phyloP scores from a whole-genome alignment of 768 basidiomycete genomes.

The Myochromella boudieri region DNA sequence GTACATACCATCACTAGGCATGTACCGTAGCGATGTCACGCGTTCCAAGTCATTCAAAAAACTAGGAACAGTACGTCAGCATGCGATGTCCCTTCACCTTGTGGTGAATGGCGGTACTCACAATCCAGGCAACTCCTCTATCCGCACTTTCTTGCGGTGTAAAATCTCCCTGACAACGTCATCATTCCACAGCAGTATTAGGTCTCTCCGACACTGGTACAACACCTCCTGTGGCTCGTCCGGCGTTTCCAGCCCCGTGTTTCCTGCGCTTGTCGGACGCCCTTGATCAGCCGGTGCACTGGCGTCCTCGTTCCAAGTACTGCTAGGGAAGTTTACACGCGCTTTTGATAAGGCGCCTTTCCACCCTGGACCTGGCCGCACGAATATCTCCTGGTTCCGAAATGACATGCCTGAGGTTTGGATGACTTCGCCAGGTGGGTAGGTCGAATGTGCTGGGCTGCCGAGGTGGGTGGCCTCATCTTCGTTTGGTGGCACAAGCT shows the following conservation, averaged over 20 bases:
- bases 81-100: conserved; percentile 1
- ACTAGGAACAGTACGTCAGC: conserved; percentile 33
- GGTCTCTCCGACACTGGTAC: conserved; percentile 58
- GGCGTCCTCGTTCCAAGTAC: conserved; percentile 21
- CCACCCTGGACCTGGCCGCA: conserved; percentile 68
- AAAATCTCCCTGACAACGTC: conserved; percentile 56
- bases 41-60: conserved; percentile 71
- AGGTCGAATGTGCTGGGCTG: conserved; percentile 19
- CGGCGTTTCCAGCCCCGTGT: conserved; percentile 44
- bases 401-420: conserved; percentile 18
- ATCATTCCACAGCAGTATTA: conserved; percentile 70
- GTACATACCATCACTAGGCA: conserved; percentile 64
- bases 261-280: conserved; percentile 44
- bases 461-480: conserved; percentile 49
- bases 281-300: conserved; percentile 17
- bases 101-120: conserved; percentile 34
- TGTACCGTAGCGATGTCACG: conserved; percentile 59
- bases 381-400: conserved; percentile 53
- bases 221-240: conserved; percentile 64
- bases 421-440: conserved; percentile 20
- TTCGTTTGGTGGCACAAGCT: conserved; percentile 67
- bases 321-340: conserved; percentile 31
- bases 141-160: conserved; percentile 53
- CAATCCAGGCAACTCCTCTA: conserved; percentile 79
- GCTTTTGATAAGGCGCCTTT: conserved; percentile 55